Base-by-base conservation (phyloP, 495 filamentous ascomycete genomes). In the Pyrenula aspistea region DNA sequence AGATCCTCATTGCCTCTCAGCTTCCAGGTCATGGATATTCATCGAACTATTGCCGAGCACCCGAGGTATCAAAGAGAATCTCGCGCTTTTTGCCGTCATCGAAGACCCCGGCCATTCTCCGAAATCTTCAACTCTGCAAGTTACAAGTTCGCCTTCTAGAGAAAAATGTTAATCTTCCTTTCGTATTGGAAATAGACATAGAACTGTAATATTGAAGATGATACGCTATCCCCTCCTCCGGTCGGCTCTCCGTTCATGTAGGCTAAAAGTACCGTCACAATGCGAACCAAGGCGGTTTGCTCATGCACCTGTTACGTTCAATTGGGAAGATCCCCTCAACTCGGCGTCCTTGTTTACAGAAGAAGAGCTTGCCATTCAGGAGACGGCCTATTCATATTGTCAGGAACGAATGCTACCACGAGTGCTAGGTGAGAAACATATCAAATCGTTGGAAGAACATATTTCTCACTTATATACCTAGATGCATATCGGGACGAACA, bases 401-500 rank as follows among this genome's bases (percentile, higher is more conserved):
- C 94, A 96, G 71, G 91, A 96, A 60, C 81, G 78, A 55, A 71
- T 98, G 67, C 73, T 86, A 53, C 93, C 93, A 8, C 78, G 93
- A 51, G 86, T 98, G 55, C 78, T 96, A 48, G 89, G 92, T 98
- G 77, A 63, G 83, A 73, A 10, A 48, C 42, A 11, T 48, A 48
- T 19, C 11, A 48, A 19, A 11, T 48, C 42, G 42, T 11, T 19
- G 42, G 19, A 48, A 48, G 11, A 48, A 11, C 42, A 11, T 11
- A 19, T 19, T 48, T 11, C 20, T 54, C 31, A 56, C 1, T 57
- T 36, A 31, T 19, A 49, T 22, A 15, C 21, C 1, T 61, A 96
- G 93, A 97, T 73, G 94, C 93, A 59, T 96, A 96, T 72, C 82
- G 93, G 61, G 86, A 92, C 58, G 93, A 98, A 70, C 66, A 95